Conservation (phyloP, 306 rosid species). For the Cicer yamashitae region DNA sequence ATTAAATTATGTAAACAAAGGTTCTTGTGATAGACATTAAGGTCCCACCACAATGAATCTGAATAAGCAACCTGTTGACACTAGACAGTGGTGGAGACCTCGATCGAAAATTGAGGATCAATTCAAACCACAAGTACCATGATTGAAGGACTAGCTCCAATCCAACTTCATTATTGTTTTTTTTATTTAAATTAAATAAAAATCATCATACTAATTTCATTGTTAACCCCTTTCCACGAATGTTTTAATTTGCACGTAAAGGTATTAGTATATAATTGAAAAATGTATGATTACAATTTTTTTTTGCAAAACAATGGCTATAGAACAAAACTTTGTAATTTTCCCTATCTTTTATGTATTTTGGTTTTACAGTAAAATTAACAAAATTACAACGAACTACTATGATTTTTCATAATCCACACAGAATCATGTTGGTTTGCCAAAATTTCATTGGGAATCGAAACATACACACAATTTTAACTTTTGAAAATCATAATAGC, state of each 20-base stretch:
- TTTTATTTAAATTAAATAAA: neutral
- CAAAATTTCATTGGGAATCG: no score
- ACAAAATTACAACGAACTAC: no score
- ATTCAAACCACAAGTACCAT: constrained; percentile 42
- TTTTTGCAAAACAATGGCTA: neutral
- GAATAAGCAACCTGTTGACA: constrained; percentile 39
- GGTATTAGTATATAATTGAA: neutral
- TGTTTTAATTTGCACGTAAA: neutral
- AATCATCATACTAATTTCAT: constrained; percentile 1
- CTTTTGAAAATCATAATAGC: no score
- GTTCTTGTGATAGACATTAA: constrained; percentile 42
- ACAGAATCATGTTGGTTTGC: no score
- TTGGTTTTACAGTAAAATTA: no score
- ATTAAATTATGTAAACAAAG: constrained; percentile 34
- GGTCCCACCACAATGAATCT: constrained; percentile 47
- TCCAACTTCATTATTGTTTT: neutral
- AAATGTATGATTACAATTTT: neutral
- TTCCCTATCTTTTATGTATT: no score
- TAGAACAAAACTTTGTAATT: no score
- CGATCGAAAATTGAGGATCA: constrained; percentile 50
- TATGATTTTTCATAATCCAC: no score
- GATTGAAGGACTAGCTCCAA: constrained; percentile 34
- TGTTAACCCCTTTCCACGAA: constrained; percentile 1
- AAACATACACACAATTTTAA: no score
- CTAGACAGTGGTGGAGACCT: constrained; percentile 39